Evolutionary conservation across 2,329 filamentous ascomycete species (phyloP), one percentile per base, ranked within the genome.

Genomic region (Alternaria angustiovoidea): DNA sequence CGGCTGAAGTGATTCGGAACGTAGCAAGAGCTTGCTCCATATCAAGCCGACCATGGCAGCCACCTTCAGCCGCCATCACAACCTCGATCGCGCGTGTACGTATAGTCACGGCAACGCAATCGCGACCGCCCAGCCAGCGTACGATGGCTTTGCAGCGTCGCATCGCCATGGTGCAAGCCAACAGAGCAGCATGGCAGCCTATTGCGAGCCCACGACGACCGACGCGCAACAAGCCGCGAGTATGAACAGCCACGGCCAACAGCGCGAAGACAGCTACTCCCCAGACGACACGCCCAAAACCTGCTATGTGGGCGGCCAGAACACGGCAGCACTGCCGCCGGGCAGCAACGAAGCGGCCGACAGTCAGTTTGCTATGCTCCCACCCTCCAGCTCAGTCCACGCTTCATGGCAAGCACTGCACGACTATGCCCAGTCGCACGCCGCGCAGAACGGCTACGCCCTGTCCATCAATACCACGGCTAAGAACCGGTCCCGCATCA

Each of bases 391-490:
- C 14, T 71, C 65, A 7, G 70, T 66, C 2, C 74, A 76, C 44
- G 49, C 62, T 8, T 68, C 68, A 8, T 75, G 72, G 72, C 70
- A 73, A 44, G 66, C 67, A 3, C 70, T 78, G 2, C 70, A 76
- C 62, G 67, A 69, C 26, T 75, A 68, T 51, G 75, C 74, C 8
- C 74, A 78, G 59, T 65, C 64, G 22, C 72, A 77, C 54, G 75
- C 75, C n/a, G 67, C 74, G 0, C 59, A 66, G 16, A 73, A 78
- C 46, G 75, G 75, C 14, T 78, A 78, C 54, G 75, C 75, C 1
- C 64, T 78, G 18, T 68, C 65, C 42, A 78, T 78, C 63, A 78
- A 77, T 58, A 77, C 74, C 4, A 76, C 74, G n/a, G 73, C 73
- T 4, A 75, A 74, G 61, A 77, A 75, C 57, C 71, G 74, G 11